These are phyloP conservation scores for Neofusicoccum laricinum DNA, from an alignment of 2,329 filamentous ascomycete genomes.

Conservation along the genomic window DNA sequence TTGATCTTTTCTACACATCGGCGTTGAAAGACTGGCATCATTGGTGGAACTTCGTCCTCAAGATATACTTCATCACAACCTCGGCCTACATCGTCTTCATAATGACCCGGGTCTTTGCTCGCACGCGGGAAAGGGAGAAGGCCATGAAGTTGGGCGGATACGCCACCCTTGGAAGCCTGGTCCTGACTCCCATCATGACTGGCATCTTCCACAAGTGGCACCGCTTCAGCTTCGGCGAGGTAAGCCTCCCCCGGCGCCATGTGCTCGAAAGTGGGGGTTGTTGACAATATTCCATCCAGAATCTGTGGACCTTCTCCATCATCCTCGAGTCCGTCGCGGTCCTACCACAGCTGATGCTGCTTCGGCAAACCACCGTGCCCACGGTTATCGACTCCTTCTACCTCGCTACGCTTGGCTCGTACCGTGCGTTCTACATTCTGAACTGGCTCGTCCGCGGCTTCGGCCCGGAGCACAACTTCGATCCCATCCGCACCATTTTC, in stretches of 20 bases:
- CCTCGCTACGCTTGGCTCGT: slow-evolving; percentile 80
- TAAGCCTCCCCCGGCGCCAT: background rate
- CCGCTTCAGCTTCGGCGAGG: slow-evolving; percentile 18
- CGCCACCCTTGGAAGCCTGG: slow-evolving; percentile 62
- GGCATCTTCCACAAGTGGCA: slow-evolving; percentile 58
- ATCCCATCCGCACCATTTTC: slow-evolving; percentile 76
- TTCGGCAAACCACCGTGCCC: slow-evolving; percentile 91
- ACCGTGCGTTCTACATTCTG: slow-evolving; percentile 83
- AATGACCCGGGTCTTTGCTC: slow-evolving; percentile 82
- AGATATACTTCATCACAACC: slow-evolving; percentile 82
- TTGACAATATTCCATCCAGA: slow-evolving; percentile 45
- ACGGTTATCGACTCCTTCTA: slow-evolving; percentile 98
- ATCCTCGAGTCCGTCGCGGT: slow-evolving; percentile 90
- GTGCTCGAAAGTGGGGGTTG: background rate
- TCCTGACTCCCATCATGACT: slow-evolving; percentile 70
- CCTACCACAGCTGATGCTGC: slow-evolving; percentile 83
- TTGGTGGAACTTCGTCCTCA: slow-evolving; percentile 68
- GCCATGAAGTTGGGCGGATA: slow-evolving; percentile 87
- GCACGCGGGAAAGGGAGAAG: slow-evolving; percentile 85
- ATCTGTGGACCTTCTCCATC: slow-evolving; percentile 83
- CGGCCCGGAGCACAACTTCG: slow-evolving; percentile 56
- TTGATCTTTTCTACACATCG: slow-evolving; percentile 67
- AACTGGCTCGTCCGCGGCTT: slow-evolving; percentile 82
- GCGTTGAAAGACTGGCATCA: slow-evolving; percentile 30
- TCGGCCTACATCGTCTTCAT: slow-evolving; percentile 82